These are phyloP conservation scores for Jamesozyma spencerorum DNA, from an alignment of 805 yeast genomes.

Conservation along the genomic window DNA sequence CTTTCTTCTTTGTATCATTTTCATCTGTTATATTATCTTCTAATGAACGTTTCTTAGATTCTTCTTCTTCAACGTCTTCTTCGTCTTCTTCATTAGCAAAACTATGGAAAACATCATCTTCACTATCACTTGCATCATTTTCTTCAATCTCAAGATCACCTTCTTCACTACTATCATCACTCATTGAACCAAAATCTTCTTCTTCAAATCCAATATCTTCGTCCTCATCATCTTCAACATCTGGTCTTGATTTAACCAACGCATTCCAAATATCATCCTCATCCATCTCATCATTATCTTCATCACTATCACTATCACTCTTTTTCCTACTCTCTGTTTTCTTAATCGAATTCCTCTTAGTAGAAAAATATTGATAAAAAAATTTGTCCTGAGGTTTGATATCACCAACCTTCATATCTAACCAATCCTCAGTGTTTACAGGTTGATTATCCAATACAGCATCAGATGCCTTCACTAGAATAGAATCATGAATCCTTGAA, in stretches of 20 bases:
- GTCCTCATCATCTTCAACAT: slow-evolving; percentile 45
- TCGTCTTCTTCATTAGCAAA: slow-evolving; percentile 10
- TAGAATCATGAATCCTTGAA: slow-evolving; percentile 47
- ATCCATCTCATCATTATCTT: slow-evolving; percentile 38
- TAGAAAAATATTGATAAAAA: slow-evolving; percentile 74
- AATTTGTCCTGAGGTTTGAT: slow-evolving; percentile 82
- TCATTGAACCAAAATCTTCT: slow-evolving; percentile 29
- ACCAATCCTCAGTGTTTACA: slow-evolving; percentile 81
- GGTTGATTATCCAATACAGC: slow-evolving; percentile 43
- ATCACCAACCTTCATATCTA: slow-evolving; percentile 48
- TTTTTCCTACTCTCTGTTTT: slow-evolving; percentile 25
- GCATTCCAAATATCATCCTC: slow-evolving; percentile 81
- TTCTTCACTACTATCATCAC: slow-evolving; percentile 19
- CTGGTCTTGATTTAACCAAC: slow-evolving; percentile 64
- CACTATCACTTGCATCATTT: slow-evolving; percentile 30
- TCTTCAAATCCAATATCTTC: slow-evolving; percentile 38
- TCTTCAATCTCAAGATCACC: slow-evolving; percentile 13
- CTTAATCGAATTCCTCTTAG: slow-evolving; percentile 39
- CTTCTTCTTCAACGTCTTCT: slow-evolving; percentile 19
- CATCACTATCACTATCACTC: slow-evolving; percentile 27
- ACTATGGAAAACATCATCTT: slow-evolving; percentile 30
- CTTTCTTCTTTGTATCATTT: slow-evolving; percentile 19
- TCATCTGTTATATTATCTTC: slow-evolving; percentile 8
- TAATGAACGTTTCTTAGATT: slow-evolving; percentile 1
- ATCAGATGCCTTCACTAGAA: slow-evolving; percentile 59